Percentiles rank a stretch among this genome's conserved stretches.
Conservation (phyloP, 2,329 filamentous ascomycete genomes). For the Talaromyces islandicus region DNA sequence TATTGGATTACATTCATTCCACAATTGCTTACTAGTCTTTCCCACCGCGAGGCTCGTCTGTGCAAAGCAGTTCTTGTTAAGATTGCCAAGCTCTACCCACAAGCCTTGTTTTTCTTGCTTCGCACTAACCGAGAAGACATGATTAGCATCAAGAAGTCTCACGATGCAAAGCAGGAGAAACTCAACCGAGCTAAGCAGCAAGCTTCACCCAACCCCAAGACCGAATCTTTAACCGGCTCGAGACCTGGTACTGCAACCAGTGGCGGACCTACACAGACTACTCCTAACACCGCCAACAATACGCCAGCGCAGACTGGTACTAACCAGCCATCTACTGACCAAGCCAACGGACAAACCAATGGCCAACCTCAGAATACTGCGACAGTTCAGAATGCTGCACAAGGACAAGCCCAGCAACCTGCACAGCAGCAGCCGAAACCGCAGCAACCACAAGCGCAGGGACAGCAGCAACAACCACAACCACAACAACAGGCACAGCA, state of each 20-base stretch:
- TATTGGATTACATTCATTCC: slow-evolving; percentile 99
- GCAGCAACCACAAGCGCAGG: slow-evolving; percentile 27
- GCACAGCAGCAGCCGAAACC: slow-evolving; percentile 1
- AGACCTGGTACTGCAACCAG: slow-evolving; percentile 38
- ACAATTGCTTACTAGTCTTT: slow-evolving; percentile 84
- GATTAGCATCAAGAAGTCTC: slow-evolving; percentile 81
- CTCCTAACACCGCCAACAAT: slow-evolving; percentile 32
- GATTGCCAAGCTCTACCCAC: slow-evolving; percentile 92
- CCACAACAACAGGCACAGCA: slow-evolving; percentile 18
- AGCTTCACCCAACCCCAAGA: slow-evolving; percentile 30
- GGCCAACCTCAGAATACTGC: slow-evolving; percentile 16
- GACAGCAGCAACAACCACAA: neutral
- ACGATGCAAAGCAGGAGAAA: slow-evolving; percentile 60
- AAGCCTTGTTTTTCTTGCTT: slow-evolving; percentile 92
- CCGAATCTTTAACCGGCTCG: slow-evolving; percentile 21
- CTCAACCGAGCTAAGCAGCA: slow-evolving; percentile 58
- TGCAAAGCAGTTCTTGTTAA: slow-evolving; percentile 82
- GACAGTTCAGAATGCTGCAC: slow-evolving; percentile 18
- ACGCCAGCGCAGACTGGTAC: slow-evolving; percentile 16
- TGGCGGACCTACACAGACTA: slow-evolving; percentile 42
- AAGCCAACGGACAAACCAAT: slow-evolving; percentile 16
- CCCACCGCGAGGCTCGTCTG: slow-evolving; percentile 82
- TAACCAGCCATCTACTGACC: slow-evolving; percentile 15
- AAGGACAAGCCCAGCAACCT: slow-evolving; percentile 12
- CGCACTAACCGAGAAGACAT: slow-evolving; percentile 93